A percentile compares a stretch with the other conserved stretches of the same genome.
These are phyloP conservation scores for Cryphonectria radicalis DNA, from an alignment of 2,329 filamentous ascomycete genomes.

Conservation along the genomic window DNA sequence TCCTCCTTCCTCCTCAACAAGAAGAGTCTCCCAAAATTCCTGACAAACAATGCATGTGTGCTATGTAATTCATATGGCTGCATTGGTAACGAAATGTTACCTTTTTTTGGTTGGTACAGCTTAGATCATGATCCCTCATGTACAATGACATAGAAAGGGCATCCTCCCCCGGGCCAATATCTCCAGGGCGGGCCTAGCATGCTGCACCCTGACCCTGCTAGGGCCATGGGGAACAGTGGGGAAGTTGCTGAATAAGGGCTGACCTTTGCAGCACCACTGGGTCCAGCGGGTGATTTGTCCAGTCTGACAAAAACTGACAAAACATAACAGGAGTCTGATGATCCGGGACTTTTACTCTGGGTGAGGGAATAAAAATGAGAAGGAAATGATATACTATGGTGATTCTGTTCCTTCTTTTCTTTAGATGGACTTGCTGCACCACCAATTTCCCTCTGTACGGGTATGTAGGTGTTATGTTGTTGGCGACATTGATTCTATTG, in stretches of 20 bases:
- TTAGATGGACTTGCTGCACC: too few species aligned
- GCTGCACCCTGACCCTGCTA: background rate
- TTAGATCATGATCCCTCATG: too few species aligned
- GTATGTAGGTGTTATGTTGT: too few species aligned
- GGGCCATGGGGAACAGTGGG: background rate
- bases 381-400: background rate
- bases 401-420: background rate
- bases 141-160: background rate
- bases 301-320: conserved; percentile 24
- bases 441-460: background rate
- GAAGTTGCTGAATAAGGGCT: conserved; percentile 22
- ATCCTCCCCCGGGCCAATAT: background rate
- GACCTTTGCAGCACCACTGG: conserved; percentile 13
- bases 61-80: background rate
- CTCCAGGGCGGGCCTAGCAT: background rate
- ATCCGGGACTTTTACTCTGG: background rate
- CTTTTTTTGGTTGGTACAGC: too few species aligned
- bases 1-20: background rate
- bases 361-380: background rate
- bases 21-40: background rate
- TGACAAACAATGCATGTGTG: background rate
- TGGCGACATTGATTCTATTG: too few species aligned
- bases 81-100: too few species aligned
- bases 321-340: background rate
- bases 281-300: conserved; percentile 19